These are phyloP conservation scores for Aspergillus melleus DNA, from an alignment of 2,329 filamentous ascomycete genomes.

Conservation along the genomic window DNA sequence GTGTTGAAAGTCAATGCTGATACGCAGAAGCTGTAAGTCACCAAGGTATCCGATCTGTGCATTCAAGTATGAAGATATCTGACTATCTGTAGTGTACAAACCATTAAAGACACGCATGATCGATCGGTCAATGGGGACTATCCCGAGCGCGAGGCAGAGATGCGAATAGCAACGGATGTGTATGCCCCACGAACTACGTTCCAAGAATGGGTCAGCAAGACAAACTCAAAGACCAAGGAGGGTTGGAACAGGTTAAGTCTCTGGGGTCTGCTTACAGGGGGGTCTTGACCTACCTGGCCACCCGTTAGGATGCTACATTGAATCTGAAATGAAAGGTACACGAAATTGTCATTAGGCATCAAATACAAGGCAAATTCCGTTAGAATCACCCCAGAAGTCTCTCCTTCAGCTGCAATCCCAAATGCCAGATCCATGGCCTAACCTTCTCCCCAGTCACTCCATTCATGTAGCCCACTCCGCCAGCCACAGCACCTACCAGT, in stretches of 20 bases:
- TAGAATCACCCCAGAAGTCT: neutral
- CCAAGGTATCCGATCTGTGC: neutral
- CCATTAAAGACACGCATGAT: neutral
- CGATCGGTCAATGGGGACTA: neutral
- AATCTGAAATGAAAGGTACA: too few species aligned
- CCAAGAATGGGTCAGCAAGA: neutral
- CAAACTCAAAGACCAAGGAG: neutral
- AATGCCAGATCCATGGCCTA: neutral
- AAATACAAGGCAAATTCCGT: too few species aligned
- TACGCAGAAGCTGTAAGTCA: neutral
- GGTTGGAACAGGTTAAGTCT: neutral
- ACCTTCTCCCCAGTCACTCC: neutral
- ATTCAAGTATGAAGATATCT: neutral
- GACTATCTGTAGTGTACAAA: neutral
- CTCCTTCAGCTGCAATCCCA: neutral
- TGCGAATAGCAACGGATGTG: neutral
- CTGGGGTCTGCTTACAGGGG: neutral
- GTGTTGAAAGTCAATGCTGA: neutral
- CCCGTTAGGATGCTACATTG: too few species aligned
- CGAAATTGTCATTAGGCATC: too few species aligned
- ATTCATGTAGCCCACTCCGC: constrained; percentile 21
- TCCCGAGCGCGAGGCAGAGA: neutral
- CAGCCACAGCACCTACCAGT: constrained; percentile 65
- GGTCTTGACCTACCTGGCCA: too few species aligned
- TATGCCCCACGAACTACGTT: neutral